phyloP scores from a whole-genome alignment of 495 filamentous ascomycete genomes.

The Penicillium daleae region DNA sequence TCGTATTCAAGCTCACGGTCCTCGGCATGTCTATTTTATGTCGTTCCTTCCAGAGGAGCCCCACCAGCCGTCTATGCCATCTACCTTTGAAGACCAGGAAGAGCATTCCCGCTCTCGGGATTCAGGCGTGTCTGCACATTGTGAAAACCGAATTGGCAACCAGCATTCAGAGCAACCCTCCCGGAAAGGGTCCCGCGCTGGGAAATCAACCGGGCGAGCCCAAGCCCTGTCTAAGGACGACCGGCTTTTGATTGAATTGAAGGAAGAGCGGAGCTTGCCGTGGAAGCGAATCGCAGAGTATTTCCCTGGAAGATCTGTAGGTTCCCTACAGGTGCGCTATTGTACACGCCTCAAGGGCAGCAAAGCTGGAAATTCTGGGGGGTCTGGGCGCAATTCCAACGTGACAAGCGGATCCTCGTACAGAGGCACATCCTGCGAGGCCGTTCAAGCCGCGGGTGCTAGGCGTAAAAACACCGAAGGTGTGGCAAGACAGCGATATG shows the following conservation, averaged over 20 bases:
- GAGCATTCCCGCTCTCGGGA: too few relatives aligned
- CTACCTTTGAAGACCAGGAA: too few relatives aligned
- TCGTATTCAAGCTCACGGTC: slow-evolving; percentile 16
- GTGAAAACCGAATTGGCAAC: too few relatives aligned
- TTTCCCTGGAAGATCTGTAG: slow-evolving; percentile 18
- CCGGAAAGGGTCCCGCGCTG: slow-evolving; percentile 6
- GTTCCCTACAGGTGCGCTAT: slow-evolving; percentile 21
- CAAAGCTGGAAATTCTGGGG: slow-evolving; percentile 3
- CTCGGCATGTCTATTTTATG: slow-evolving; percentile 18
- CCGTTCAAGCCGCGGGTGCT: slow-evolving; percentile 9
- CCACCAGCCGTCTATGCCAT: not conserved
- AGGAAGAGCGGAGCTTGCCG: slow-evolving; percentile 3
- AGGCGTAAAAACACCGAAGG: slow-evolving; percentile 10
- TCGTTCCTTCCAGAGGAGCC: slow-evolving; percentile 16
- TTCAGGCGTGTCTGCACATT: too few relatives aligned
- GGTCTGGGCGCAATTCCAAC: too few relatives aligned
- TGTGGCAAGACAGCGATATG: slow-evolving; percentile 17
- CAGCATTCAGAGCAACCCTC: not conserved
- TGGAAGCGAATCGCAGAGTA: slow-evolving; percentile 19
- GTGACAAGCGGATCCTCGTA: too few relatives aligned
- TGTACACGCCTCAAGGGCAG: slow-evolving; percentile 15
- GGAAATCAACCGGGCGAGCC: slow-evolving; percentile 10
- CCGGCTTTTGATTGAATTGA: slow-evolving; percentile 21
- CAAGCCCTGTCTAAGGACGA: slow-evolving; percentile 18
- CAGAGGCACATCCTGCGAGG: not conserved